These are phyloP conservation scores for Lactifluus hygrophoroides DNA, from an alignment of 768 basidiomycete genomes.

Conservation along the genomic window DNA sequence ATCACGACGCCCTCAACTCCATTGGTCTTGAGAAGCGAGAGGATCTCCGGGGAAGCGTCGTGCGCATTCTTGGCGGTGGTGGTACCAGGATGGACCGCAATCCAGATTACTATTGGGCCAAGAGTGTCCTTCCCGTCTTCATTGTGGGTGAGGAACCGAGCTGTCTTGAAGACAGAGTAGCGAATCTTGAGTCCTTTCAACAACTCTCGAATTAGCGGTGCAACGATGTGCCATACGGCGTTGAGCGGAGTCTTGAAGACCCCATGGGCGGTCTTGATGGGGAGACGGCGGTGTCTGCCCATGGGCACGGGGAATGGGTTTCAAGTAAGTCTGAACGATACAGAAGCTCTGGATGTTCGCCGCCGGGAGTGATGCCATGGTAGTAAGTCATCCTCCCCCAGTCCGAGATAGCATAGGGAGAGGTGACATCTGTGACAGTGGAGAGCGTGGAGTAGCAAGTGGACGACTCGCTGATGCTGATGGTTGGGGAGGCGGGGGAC, in stretches of 20 bases:
- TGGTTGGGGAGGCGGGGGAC: too few relatives aligned
- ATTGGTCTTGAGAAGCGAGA: neutral
- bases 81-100: slow-evolving; percentile 16
- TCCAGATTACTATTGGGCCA: slow-evolving; percentile 24
- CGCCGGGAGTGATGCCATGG: neutral
- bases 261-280: slow-evolving; percentile 9
- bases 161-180: neutral
- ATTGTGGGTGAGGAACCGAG: neutral
- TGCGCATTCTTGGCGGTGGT: slow-evolving; percentile 20
- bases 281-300: neutral
- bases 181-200: neutral
- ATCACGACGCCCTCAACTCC: slow-evolving; percentile 7
- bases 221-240: slow-evolving; percentile 12
- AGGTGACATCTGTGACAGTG: neutral
- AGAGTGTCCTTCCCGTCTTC: slow-evolving; percentile 13
- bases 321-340: slow-evolving; percentile 3
- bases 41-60: slow-evolving; percentile 6
- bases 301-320: slow-evolving; percentile 7
- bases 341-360: neutral
- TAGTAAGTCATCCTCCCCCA: neutral
- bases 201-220: neutral
- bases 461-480: too few relatives aligned
- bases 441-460: too few relatives aligned
- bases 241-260: slow-evolving; percentile 13
- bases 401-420: neutral